phyloP scores from a whole-genome alignment of 1,284 basidiomycete species.

The Ganoderma lucidum region DNA sequence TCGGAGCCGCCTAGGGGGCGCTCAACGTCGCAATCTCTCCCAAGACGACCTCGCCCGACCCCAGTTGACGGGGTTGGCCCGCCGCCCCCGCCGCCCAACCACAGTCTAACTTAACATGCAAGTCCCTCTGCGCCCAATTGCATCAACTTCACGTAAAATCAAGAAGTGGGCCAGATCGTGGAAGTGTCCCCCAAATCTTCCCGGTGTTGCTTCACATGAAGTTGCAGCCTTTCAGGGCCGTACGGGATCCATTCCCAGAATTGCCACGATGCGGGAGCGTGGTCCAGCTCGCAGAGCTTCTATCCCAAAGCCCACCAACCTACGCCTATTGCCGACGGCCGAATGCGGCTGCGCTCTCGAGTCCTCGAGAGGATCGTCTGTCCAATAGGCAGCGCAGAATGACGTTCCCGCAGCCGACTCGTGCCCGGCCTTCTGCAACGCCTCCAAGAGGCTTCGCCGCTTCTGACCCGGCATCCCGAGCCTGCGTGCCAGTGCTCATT shows the following conservation, averaged over 20 bases:
- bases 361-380: conserved; percentile 1
- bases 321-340: conserved; percentile 1
- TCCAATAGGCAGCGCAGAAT: conserved; percentile 10
- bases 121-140: not conserved
- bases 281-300: too few relatives aligned
- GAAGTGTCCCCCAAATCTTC: not conserved
- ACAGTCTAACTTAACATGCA: not conserved
- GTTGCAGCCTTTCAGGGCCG: too few relatives aligned
- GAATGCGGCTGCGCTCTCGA: not conserved
- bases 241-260: not conserved
- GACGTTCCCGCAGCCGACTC: conserved; percentile 14
- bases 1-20: not conserved
- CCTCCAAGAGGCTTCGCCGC: not conserved
- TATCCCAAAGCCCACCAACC: not conserved
- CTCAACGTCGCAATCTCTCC: not conserved
- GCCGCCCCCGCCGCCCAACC: not conserved
- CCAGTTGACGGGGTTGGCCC: not conserved
- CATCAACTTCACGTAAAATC: conserved; percentile 21
- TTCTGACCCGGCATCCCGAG: not conserved
- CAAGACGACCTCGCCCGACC: not conserved
- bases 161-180: not conserved
- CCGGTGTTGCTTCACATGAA: not conserved
- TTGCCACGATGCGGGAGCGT: not conserved
- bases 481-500: not conserved
- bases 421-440: not conserved